These are phyloP conservation scores for Sherardia arvensis DNA, from an alignment of 257 asterid genomes.

Conservation along the genomic window DNA sequence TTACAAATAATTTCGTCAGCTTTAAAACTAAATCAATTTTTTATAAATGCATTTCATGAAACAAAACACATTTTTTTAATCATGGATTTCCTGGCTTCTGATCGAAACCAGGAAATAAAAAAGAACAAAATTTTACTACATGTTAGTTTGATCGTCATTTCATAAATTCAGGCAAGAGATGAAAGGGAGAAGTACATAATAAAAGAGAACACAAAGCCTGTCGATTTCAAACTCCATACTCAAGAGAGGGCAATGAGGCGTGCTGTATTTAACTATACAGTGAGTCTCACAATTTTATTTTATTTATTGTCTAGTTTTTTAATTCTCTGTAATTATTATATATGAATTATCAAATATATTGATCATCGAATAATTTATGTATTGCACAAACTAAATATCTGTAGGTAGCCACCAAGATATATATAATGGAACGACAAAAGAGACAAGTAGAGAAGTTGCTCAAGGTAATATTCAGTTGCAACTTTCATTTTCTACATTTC, in stretches of 20 bases:
- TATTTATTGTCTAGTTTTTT: neutral
- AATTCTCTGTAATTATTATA: neutral
- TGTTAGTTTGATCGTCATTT: neutral
- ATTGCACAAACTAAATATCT: neutral
- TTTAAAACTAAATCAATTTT: no score
- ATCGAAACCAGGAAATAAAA: no score
- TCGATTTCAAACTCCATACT: conserved; percentile 62
- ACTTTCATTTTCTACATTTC: no score
- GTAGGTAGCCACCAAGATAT: conserved; percentile 54
- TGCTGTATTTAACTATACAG: conserved; percentile 53
- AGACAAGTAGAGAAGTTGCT: conserved; percentile 52
- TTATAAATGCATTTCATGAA: no score
- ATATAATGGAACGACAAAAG: conserved; percentile 49
- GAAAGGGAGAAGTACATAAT: conserved; percentile 26
- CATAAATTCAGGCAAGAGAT: conserved; percentile 21
- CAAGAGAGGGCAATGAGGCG: conserved; percentile 73
- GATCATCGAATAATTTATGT: neutral
- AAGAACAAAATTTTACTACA: neutral
- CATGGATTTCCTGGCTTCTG: no score
- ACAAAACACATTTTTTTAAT: no score
- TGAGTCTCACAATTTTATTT: conserved; percentile 13
- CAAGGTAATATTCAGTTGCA: conserved; percentile 31
- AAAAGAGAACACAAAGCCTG: conserved; percentile 52
- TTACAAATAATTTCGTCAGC: no score
- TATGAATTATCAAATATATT: no score